Evolutionary conservation across 108 stramenopile genomes (phyloP).

Genomic region (Pseudonitzschia pungens): DNA sequence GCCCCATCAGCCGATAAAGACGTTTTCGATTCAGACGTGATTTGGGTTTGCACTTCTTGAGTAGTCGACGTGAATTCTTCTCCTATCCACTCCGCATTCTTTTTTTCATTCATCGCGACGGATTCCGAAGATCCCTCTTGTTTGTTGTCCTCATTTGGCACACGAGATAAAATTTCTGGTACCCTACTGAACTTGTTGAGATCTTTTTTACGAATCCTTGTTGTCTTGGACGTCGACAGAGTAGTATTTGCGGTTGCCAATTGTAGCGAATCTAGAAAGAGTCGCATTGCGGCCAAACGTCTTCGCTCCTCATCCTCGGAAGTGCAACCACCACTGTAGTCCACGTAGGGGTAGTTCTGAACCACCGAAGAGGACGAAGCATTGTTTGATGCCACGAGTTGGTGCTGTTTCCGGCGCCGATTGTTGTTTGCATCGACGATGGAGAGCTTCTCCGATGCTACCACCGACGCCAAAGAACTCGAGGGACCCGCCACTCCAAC

Average conservation of each 20-base stretch:
- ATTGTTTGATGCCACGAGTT: not conserved
- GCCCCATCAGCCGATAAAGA: not conserved
- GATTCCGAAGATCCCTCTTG: not conserved
- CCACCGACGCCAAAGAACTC: slow-evolving; percentile 48
- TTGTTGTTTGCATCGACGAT: not conserved
- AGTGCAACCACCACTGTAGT: not conserved
- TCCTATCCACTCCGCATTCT: not conserved
- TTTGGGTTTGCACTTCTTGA: not conserved
- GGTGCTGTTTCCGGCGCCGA: not conserved
- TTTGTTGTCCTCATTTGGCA: too few relatives aligned
- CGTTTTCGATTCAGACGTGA: not conserved
- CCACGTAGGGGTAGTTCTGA: too few relatives aligned
- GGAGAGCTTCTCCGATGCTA: not conserved
- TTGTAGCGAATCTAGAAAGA: slow-evolving; percentile 27
- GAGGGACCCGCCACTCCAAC: too few relatives aligned
- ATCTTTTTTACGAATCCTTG: not conserved
- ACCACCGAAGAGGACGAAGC: not conserved
- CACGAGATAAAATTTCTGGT: not conserved
- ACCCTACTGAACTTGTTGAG: not conserved
- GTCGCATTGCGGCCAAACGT: slow-evolving; percentile 18
- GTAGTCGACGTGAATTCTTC: not conserved
- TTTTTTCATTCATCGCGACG: not conserved
- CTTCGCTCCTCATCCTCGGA: not conserved
- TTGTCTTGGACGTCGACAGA: not conserved
- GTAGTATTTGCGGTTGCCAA: slow-evolving; percentile 4